Percentiles rank a stretch among this genome's conserved stretches.
Evolutionary conservation across 208 protist genomes (phyloP).

Genomic region (Leishmania arabica): DNA sequence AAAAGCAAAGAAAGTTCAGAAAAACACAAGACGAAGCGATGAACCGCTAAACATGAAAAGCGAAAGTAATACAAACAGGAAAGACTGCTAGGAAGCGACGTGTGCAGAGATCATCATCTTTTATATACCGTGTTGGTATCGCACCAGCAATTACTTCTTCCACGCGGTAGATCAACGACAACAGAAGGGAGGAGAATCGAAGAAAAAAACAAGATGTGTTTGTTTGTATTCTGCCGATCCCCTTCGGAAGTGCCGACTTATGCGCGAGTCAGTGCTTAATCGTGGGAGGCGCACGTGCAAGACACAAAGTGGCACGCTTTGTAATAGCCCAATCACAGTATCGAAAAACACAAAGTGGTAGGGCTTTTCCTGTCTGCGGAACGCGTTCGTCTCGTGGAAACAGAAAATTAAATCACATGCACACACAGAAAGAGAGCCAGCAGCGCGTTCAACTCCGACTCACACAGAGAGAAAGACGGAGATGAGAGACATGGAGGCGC

Average conservation of each 20-base stretch:
- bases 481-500: not conserved
- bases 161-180: not conserved
- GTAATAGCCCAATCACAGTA: not conserved
- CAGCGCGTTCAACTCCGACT: not conserved
- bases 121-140: not conserved
- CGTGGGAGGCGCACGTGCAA: not conserved
- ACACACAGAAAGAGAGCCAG: not conserved
- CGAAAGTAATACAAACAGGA: not conserved
- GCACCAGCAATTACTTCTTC: not conserved
- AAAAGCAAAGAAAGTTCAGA: slow-evolving; percentile 1
- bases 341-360: not conserved
- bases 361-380: not conserved
- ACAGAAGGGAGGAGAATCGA: not conserved
- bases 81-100: not conserved
- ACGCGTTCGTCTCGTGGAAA: not conserved
- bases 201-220: not conserved
- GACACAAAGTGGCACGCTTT: not conserved
- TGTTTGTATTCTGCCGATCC: not conserved
- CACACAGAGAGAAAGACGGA: not conserved
- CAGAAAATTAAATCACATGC: not conserved
- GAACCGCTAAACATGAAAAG: not conserved
- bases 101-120: not conserved
- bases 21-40: not conserved
- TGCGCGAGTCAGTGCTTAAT: not conserved
- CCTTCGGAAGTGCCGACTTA: not conserved